Evolutionary conservation across 495 filamentous ascomycete genomes (phyloP).

Genomic region (Aspergillus nidulans): DNA sequence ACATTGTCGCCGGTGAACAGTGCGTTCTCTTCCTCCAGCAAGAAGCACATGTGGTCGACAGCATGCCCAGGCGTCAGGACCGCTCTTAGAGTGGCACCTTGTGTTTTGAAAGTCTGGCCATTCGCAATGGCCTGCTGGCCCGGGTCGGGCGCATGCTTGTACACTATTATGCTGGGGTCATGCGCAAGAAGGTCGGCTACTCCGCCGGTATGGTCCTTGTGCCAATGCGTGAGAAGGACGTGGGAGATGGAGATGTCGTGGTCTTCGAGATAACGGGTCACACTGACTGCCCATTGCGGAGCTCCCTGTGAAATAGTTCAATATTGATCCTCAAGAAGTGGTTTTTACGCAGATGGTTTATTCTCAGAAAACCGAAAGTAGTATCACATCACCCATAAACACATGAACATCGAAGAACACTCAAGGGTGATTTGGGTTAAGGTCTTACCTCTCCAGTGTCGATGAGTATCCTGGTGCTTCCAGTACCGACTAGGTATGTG

Average conservation of each 20-base stretch:
- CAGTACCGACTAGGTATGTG: slow-evolving; percentile 72
- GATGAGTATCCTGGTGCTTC: slow-evolving; percentile 55
- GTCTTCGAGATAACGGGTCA: slow-evolving; percentile 18
- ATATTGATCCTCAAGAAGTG: no score
- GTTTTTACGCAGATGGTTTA: no score
- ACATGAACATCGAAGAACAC: no score
- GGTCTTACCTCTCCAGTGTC: slow-evolving; percentile 50
- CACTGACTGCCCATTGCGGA: slow-evolving; percentile 24
- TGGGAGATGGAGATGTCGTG: slow-evolving; percentile 45
- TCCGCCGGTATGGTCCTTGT: slow-evolving; percentile 72
- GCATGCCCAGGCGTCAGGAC: slow-evolving; percentile 40
- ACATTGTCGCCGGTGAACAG: slow-evolving; percentile 80
- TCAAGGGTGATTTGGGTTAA: no score
- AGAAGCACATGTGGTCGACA: slow-evolving; percentile 44
- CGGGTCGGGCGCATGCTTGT: slow-evolving; percentile 42
- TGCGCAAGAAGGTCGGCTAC: slow-evolving; percentile 54
- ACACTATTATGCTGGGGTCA: slow-evolving; percentile 44
- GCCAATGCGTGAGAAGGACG: slow-evolving; percentile 79
- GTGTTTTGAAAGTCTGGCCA: slow-evolving; percentile 33
- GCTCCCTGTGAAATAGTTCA: not conserved
- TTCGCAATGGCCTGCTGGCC: slow-evolving; percentile 41
- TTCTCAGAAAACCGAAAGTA: no score
- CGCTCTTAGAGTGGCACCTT: slow-evolving; percentile 39
- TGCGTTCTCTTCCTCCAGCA: slow-evolving; percentile 57
- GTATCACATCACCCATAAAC: no score